Base-by-base conservation (phyloP, 78 protist species). In the Dictyostelium purpureum region DNA sequence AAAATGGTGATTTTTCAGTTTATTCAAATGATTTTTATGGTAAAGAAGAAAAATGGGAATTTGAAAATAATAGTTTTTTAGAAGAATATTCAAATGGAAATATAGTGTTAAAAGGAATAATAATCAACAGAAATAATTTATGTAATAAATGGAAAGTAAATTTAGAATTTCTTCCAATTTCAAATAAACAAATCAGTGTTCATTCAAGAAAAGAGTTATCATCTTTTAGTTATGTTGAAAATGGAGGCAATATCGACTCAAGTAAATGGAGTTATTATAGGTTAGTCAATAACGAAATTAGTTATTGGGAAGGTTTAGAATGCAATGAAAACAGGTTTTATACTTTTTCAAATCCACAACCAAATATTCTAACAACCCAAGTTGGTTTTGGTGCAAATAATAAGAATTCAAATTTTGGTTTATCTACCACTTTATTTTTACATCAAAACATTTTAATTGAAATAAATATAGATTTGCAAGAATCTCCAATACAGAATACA, bases 311-410 rank as follows among this genome's bases (percentile, higher is more conserved):
- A 9, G 85, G 85, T 40, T 35, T 19, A 26, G 42, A 43, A 24
- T 77, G 85, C 37, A 77, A 77, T 42, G 12, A 19, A 26, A 73
- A 57, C 7, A 54, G 26, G 10, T 35, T 12, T 1, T 1, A 59
- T 37, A 1, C 18, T 1, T 45, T 42, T 33, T 1, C 7, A 19
- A 10, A 38, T n/a, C 19, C 11, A 12, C 4, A 7, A 2, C 3
- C 19, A 45, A 33, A 24, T 6, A 76, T 76, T 63, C 67, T 45
- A 35, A 59, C 21, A 21, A 21, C 66, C 42, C 88, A 79, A 66
- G 51, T 79, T 35, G 88, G 88, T 33, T 1, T 47, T 21, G 88
- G 88, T 0, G 88, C 88, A 69, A 79, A 79, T 47, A 63, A 63
- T 40, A 79, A 66, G 43, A 79, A 79, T 42, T 40, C 40, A 43